A percentile compares a stretch with the other conserved stretches of the same genome.
Evolutionary conservation across 1,139 yeast genomes (phyloP).

Genomic region (Diutina ranongensis): DNA sequence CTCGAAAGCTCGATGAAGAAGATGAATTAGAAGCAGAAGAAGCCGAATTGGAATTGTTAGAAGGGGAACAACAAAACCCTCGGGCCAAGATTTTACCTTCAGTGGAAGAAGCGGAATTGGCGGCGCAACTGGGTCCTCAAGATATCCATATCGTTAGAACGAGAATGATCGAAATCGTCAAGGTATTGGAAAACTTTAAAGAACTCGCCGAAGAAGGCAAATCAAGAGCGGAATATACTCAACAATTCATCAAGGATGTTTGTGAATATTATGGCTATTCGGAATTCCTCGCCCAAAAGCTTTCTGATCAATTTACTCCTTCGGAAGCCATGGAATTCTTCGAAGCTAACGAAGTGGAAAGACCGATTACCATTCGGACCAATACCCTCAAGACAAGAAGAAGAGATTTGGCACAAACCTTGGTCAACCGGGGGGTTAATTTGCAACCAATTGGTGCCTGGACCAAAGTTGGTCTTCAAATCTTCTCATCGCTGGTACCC

Average conservation of each 20-base stretch:
- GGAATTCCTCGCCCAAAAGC: constrained; percentile 86
- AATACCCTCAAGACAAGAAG: constrained; percentile 91
- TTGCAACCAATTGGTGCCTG: constrained; percentile 94
- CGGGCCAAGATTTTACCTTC: constrained; percentile 61
- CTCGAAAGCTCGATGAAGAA: constrained; percentile 58
- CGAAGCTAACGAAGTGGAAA: constrained; percentile 93
- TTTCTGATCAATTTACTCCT: constrained; percentile 83
- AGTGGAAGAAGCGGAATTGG: constrained; percentile 35
- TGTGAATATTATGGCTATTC: constrained; percentile 95
- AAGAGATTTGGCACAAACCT: constrained; percentile 88
- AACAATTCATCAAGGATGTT: constrained; percentile 71
- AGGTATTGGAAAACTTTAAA: constrained; percentile 89
- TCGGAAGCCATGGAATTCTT: constrained; percentile 96
- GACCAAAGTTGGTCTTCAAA: constrained; percentile 96
- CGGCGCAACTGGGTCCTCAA: constrained; percentile 41
- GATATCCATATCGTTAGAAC: constrained; percentile 81
- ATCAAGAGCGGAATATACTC: constrained; percentile 71
- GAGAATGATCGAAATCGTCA: constrained; percentile 89
- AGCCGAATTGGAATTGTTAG: constrained; percentile 63
- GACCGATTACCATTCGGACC: constrained; percentile 95
- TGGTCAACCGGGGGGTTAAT: constrained; percentile 94
- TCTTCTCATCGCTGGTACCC: constrained; percentile 96
- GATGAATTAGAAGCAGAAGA: constrained; percentile 65
- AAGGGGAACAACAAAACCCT: constrained; percentile 47
- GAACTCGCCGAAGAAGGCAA: constrained; percentile 76